These are phyloP conservation scores for Camellia lanceoleosa DNA, from an alignment of 148 eudicot species.

Conservation along the genomic window DNA sequence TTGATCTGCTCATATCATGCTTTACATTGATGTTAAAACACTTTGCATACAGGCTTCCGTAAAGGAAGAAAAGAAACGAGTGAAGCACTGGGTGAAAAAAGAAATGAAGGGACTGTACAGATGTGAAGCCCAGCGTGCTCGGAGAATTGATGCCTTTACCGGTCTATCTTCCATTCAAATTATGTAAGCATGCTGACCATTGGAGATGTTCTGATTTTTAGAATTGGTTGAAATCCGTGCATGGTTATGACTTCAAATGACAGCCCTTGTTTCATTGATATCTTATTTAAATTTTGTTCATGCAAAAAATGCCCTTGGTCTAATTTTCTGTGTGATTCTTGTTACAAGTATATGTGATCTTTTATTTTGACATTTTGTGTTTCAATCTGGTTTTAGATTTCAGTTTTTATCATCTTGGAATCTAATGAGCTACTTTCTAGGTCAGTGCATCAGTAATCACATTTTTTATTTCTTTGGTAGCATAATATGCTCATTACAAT, in stretches of 20 bases:
- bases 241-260: neutral
- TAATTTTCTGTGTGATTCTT: neutral
- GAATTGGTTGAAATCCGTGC: too few relatives aligned
- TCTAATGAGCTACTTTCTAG: neutral
- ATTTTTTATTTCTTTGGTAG: neutral
- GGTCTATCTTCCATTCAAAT: constrained; percentile 93
- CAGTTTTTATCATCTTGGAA: neutral
- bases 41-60: constrained; percentile 61
- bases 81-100: constrained; percentile 74
- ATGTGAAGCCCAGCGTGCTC: constrained; percentile 76
- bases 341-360: neutral
- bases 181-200: constrained; percentile 33
- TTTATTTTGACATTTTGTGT: neutral
- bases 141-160: constrained; percentile 73
- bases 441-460: too few relatives aligned
- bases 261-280: neutral
- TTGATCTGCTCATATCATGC: neutral
- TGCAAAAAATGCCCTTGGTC: neutral
- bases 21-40: constrained; percentile 9
- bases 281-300: neutral
- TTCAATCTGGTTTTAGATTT: neutral
- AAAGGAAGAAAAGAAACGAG: constrained; percentile 70
- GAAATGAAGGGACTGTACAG: constrained; percentile 71
- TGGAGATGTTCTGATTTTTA: neutral
- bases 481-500: too few relatives aligned